Evolutionary conservation across 257 asterid species (phyloP).

Genomic region (Jasminum sambac): DNA sequence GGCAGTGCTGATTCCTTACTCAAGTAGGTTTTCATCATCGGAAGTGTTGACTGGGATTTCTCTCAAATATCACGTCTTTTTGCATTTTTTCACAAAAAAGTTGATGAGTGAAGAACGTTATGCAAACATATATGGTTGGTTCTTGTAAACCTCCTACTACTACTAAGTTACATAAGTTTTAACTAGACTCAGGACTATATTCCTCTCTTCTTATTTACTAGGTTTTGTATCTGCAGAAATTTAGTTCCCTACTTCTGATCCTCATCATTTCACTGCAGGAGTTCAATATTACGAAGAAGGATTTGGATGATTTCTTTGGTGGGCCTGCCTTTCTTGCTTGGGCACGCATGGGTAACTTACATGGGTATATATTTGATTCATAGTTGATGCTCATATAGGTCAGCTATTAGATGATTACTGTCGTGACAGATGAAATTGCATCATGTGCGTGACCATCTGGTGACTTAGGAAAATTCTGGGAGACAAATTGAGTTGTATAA

Average conservation of each 20-base stretch:
- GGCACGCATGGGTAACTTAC: slow-evolving; percentile 99
- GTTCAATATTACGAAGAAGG: slow-evolving; percentile 64
- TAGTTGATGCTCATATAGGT: slow-evolving; percentile 5
- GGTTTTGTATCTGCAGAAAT: slow-evolving; percentile 17
- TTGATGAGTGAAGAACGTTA: slow-evolving; percentile 20
- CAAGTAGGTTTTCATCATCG: neutral
- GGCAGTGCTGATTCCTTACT: neutral
- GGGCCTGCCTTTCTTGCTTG: slow-evolving; percentile 99
- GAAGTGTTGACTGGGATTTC: neutral
- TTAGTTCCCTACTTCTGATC: slow-evolving; percentile 22
- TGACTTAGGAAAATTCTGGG: neutral
- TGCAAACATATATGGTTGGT: slow-evolving; percentile 11
- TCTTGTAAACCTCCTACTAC: slow-evolving; percentile 10
- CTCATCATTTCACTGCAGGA: slow-evolving; percentile 45
- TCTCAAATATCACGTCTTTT: neutral
- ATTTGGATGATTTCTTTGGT: slow-evolving; percentile 79
- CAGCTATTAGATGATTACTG: slow-evolving; percentile 11
- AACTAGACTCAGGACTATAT: too few relatives aligned
- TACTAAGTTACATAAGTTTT: neutral
- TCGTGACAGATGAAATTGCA: neutral
- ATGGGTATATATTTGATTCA: slow-evolving; percentile 46
- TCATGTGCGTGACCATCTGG: neutral
- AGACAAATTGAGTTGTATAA: neutral
- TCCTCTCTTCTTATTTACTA: slow-evolving; percentile 5
- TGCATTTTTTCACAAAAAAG: neutral